Percentiles rank a stretch among this genome's conserved stretches.
These are phyloP conservation scores for Vanderwaltozyma verrucispora DNA, from an alignment of 805 yeast genomes.

Conservation along the genomic window DNA sequence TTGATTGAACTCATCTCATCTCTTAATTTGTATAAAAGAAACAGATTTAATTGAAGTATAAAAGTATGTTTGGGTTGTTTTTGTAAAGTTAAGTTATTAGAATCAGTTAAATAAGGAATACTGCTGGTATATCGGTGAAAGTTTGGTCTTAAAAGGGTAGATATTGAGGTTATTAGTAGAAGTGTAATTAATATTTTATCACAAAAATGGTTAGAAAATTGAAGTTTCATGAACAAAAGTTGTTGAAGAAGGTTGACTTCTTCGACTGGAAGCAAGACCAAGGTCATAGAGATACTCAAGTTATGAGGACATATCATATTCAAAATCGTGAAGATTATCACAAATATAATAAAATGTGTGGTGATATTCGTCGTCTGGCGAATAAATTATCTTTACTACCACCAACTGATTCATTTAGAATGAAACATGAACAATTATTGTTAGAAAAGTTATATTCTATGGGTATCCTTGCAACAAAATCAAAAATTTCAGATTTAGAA, in stretches of 20 bases:
- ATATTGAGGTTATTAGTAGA: too few species aligned
- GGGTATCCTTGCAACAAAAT: conserved; percentile 82
- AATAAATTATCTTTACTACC: conserved; percentile 75
- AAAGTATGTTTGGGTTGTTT: not conserved
- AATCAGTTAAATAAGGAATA: too few species aligned
- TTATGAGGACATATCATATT: conserved; percentile 88
- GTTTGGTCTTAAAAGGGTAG: not conserved
- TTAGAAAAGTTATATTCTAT: conserved; percentile 79
- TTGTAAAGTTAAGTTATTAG: not conserved
- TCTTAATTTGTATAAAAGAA: too few species aligned
- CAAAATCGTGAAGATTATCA: conserved; percentile 95
- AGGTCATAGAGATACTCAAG: conserved; percentile 92
- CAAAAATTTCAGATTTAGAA: conserved; percentile 86
- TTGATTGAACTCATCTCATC: conserved; percentile 1
- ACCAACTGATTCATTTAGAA: conserved; percentile 77
- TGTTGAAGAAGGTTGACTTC: conserved; percentile 90
- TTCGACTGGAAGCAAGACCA: conserved; percentile 96
- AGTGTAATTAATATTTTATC: too few species aligned
- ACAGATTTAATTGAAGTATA: too few species aligned
- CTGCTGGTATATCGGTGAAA: too few species aligned
- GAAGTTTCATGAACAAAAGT: conserved; percentile 91
- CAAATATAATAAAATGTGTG: conserved; percentile 87
- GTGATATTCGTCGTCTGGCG: conserved; percentile 80
- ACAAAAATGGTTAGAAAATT: conserved; percentile 67
- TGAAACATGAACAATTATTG: conserved; percentile 78